Conservation (phyloP, 352 stramenopile species). For the Globisporangium orthogonon region DNA sequence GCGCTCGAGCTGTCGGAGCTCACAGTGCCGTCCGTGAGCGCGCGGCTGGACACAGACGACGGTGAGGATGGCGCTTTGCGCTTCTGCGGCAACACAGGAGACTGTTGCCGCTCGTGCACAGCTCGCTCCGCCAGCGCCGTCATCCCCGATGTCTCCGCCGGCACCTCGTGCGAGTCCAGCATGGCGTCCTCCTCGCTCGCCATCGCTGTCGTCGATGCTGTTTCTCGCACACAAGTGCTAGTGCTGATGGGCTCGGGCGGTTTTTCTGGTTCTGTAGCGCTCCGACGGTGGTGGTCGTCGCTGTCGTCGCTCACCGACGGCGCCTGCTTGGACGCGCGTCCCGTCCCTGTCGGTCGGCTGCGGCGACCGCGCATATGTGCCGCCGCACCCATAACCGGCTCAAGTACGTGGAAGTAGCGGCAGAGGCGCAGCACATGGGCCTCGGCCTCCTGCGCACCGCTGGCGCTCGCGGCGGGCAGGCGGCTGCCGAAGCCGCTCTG, state of each 20-base stretch:
- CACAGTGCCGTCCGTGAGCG: not conserved
- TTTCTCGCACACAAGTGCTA: not conserved
- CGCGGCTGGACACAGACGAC: not conserved
- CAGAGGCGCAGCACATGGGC: constrained; percentile 53
- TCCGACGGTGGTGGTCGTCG: not conserved
- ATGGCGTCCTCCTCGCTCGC: not conserved
- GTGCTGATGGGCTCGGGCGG: not conserved
- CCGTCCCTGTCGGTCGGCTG: not conserved
- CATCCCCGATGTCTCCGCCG: not conserved
- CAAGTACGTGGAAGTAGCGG: constrained; percentile 63
- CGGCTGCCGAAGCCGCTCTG: constrained; percentile 32
- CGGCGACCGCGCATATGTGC: not conserved
- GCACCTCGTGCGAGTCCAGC: not conserved
- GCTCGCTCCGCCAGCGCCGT: not conserved
- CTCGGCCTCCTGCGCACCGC: constrained; percentile 25
- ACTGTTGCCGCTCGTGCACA: constrained; percentile 1
- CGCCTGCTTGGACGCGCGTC: not conserved
- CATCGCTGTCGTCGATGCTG: not conserved
- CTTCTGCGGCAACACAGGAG: not conserved
- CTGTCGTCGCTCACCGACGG: not conserved
- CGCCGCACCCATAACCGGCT: constrained; percentile 41
- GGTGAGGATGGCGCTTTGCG: not conserved
- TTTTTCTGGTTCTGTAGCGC: not conserved
- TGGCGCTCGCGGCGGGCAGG: constrained; percentile 8
- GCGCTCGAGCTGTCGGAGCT: not conserved